Base-by-base conservation (phyloP, 345 rosid species). In the Geranium rotundifolium region DNA sequence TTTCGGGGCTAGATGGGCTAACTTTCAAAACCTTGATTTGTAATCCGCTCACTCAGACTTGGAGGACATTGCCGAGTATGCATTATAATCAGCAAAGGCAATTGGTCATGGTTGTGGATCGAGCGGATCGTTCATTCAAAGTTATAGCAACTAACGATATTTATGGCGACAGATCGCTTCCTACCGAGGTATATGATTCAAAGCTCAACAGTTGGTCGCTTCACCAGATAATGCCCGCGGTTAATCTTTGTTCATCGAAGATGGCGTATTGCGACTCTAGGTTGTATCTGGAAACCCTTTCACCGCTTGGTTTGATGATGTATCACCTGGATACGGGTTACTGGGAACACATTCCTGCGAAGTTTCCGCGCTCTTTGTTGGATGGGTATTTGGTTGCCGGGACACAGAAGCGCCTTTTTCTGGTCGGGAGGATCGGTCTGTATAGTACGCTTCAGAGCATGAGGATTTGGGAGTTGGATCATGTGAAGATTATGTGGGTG, bases 381-480 rank as follows among this genome's bases (percentile, higher is more conserved):
- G 96, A 92, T 65, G 98, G 96, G 49, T 92, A 92, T 77, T 76
- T 92, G 80, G 95, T 89, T 67, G 95, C 98, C 61, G 98, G 98
- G 29, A 84, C 93, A 57, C 91, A 83, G 62, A 89, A 92, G 71
- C 85, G 95, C 62, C 69, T 92, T 66, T 92, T 87, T 85, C 77
- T 92, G 5, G 98, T 82, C 23, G 98, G 98, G 73, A 82, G 98
- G 71, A 92, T 92, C 64, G 96, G 96, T 63, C 89, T 92, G 17
- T 87, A 87, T 67, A 91, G 96, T 63, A 91, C 89, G n/a, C 83
- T 85, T 3, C 98, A 89, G 76, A 87, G 91, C 74, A 91, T 91
- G 96, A 85, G 96, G 67, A 87, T 91, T 67, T 91, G 98, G 95
- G 96, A 92, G 76, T 77, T 92, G 78, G 95, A 92, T 77, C 93